These are phyloP conservation scores for Cordia subcordata DNA, from an alignment of 257 asterid species.

Conservation along the genomic window DNA sequence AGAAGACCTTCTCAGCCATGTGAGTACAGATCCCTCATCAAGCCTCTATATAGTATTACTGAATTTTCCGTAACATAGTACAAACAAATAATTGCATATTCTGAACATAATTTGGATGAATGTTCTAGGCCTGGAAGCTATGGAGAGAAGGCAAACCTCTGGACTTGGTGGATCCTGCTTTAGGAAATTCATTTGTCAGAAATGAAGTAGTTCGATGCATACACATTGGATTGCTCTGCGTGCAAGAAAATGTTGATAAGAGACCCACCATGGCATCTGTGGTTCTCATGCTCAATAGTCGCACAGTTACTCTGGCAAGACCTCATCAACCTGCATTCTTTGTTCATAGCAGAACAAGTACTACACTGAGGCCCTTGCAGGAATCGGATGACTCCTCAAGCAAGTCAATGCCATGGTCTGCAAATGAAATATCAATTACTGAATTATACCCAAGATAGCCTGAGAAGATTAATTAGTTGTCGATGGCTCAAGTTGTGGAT, in stretches of 20 bases:
- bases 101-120: background rate
- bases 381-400: too few species aligned
- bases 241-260: slow-evolving; percentile 19
- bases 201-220: slow-evolving; percentile 16
- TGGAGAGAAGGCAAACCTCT: slow-evolving; percentile 17
- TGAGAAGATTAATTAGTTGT: too few species aligned
- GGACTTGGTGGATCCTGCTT: slow-evolving; percentile 20
- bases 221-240: slow-evolving; percentile 20
- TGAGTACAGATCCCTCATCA: slow-evolving; percentile 5
- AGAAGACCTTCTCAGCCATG: slow-evolving; percentile 21
- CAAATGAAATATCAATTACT: too few species aligned
- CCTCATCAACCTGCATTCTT: slow-evolving; percentile 13
- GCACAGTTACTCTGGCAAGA: background rate
- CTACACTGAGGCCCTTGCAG: background rate
- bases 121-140: slow-evolving; percentile 21
- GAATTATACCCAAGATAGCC: too few species aligned
- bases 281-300: slow-evolving; percentile 19
- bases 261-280: slow-evolving; percentile 28
- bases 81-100: too few species aligned
- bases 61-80: background rate
- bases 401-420: too few species aligned
- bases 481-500: too few species aligned
- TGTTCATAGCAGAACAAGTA: background rate
- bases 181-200: slow-evolving; percentile 3
- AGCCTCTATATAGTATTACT: background rate